phyloP scores from a whole-genome alignment of 306 rosid species.

The Purshia tridentata region DNA sequence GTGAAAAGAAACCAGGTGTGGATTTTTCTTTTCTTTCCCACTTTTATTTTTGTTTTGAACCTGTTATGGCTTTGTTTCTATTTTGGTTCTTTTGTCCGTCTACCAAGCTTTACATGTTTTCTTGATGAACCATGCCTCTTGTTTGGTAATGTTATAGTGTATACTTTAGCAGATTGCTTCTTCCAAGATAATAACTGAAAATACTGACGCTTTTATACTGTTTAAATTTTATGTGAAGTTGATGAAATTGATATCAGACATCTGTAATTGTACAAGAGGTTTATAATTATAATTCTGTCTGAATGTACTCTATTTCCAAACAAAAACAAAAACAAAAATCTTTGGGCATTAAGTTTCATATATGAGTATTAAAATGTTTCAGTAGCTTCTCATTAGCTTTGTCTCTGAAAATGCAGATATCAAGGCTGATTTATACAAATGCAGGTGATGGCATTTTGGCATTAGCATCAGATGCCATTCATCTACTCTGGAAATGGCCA shows the following conservation, averaged over 20 bases:
- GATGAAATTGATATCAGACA: not conserved
- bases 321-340: too few relatives aligned
- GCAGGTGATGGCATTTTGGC: conserved; percentile 76
- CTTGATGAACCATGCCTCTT: not conserved
- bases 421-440: conserved; percentile 71
- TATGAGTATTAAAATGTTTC: not conserved
- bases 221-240: not conserved
- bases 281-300: too few relatives aligned
- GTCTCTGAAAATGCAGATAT: conserved; percentile 50
- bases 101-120: conserved; percentile 1
- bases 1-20: conserved; percentile 55
- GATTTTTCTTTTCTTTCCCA: not conserved
- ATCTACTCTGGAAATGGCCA: conserved; percentile 83
- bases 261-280: too few relatives aligned
- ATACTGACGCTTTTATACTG: not conserved
- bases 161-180: not conserved
- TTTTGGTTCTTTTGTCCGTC: not conserved
- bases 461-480: conserved; percentile 70
- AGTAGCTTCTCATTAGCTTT: conserved; percentile 21
- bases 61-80: not conserved
- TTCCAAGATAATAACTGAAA: not conserved
- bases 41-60: not conserved
- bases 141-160: not conserved
- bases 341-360: not conserved
- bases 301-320: too few relatives aligned